Conservation (phyloP, 2,329 filamentous ascomycete genomes). For the Sporothrix luriei region DNA sequence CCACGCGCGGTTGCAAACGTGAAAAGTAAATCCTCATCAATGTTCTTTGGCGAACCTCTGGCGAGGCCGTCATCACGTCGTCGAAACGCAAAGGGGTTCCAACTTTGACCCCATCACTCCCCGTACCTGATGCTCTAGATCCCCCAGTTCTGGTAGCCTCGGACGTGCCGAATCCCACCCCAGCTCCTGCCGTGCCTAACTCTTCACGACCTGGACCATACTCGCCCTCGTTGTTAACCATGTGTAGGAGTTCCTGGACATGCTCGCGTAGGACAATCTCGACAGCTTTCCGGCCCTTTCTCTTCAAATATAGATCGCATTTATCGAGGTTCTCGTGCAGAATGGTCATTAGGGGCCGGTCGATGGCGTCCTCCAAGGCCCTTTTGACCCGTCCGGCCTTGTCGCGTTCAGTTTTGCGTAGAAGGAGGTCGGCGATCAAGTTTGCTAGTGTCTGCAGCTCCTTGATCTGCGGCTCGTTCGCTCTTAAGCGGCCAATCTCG, state of each 20-base stretch:
- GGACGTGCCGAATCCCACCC: background rate
- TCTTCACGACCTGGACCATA: slow-evolving; percentile 34
- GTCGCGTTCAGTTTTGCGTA: background rate
- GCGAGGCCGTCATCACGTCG: slow-evolving; percentile 51
- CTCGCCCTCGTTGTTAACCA: slow-evolving; percentile 49
- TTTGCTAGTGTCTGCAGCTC: slow-evolving; percentile 30
- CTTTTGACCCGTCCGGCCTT: background rate
- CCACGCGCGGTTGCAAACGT: slow-evolving; percentile 48
- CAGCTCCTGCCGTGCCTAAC: background rate
- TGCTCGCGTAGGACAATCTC: slow-evolving; percentile 54
- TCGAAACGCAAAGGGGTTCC: slow-evolving; percentile 47
- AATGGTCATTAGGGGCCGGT: slow-evolving; percentile 45
- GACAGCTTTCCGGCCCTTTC: slow-evolving; percentile 43
- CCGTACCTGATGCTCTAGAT: background rate
- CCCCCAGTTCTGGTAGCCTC: background rate
- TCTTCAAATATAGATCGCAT: slow-evolving; percentile 50
- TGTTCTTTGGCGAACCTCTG: slow-evolving; percentile 53
- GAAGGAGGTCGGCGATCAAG: slow-evolving; percentile 32
- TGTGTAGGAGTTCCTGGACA: slow-evolving; percentile 52
- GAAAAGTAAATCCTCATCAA: slow-evolving; percentile 59
- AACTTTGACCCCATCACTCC: background rate
- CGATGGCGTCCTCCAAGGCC: slow-evolving; percentile 38
- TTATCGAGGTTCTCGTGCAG: slow-evolving; percentile 49
- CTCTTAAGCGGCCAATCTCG: slow-evolving; percentile 39
- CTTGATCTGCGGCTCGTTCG: slow-evolving; percentile 28